Evolutionary conservation across 2,329 filamentous ascomycete species (phyloP), one percentile per base, ranked within the genome.

Genomic region (Chrysosporium queenslandicum): DNA sequence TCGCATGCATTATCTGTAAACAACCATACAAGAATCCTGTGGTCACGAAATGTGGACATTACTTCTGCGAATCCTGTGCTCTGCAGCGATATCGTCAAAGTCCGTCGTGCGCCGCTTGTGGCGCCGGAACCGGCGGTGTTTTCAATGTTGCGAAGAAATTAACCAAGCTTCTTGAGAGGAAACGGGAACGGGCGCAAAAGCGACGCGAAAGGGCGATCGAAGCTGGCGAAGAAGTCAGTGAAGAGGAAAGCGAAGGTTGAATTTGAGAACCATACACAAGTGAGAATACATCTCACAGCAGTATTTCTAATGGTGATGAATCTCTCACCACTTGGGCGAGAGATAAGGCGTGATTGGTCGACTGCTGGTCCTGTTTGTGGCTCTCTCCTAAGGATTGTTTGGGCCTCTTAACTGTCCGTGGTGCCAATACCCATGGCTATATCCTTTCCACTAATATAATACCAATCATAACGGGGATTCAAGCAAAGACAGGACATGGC

Each of bases 11-110:
- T 58, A 87, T 95, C 56, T 96, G 90, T 74, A 82, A 83, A 61
- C 78, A 81, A 34, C 69, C 82, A 1, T 96, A 95, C 69, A 85
- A 81, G 61, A 77, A 80, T 53, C 91, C 92, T 0, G 79, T 97
- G 11, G 74, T 91, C 21, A 97, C 92, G 11, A 85, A 88, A 58
- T 98, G 92, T 60, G 86, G 88, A 0, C 92, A 98, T 67, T 97
- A 97, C 68, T 97, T 97, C 64, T 98, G 92, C 66, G 86, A 96
- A 67, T 76, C 78, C 1, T 98, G 92, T 68, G 92, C 92, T 23
- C 73, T 97, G 60, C 82, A 86, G 65, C 74, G 90, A 58, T 97
- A 96, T 66, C 78, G 86, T 57, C 92, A 87, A 64, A 87, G 90
- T 61, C 90, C 90, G 3, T 81, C 80, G 2, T 97, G 92, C 67